A percentile compares a stretch with the other conserved stretches of the same genome.
Evolutionary conservation across 2,329 filamentous ascomycete species (phyloP).

Genomic region (Dendryphion nanum): DNA sequence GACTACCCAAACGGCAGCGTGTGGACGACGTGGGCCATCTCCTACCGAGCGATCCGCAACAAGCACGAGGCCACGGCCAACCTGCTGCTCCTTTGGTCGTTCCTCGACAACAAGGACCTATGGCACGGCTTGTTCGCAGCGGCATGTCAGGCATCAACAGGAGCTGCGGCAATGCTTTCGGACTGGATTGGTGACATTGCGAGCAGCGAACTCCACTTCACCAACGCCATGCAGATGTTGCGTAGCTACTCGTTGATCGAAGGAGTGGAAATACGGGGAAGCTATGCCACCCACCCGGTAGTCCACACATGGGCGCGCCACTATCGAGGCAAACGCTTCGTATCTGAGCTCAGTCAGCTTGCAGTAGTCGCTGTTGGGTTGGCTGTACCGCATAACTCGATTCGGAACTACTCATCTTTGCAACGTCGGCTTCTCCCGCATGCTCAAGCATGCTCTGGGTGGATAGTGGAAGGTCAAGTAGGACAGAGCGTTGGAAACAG

Average conservation of each 20-base stretch:
- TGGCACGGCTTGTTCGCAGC: slow-evolving; percentile 33
- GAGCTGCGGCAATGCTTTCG: slow-evolving; percentile 9
- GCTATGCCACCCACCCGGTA: slow-evolving; percentile 13
- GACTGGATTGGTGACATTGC: slow-evolving; percentile 15
- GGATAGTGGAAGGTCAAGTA: slow-evolving; percentile 6
- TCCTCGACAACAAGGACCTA: slow-evolving; percentile 44
- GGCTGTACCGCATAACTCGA: slow-evolving; percentile 1
- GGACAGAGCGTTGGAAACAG: slow-evolving; percentile 6
- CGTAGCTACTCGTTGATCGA: slow-evolving; percentile 13
- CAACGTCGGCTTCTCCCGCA: slow-evolving; percentile 9
- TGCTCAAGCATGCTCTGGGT: slow-evolving; percentile 5
- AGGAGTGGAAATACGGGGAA: slow-evolving; percentile 1
- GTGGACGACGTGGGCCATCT: slow-evolving; percentile 41
- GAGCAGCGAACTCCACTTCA: slow-evolving; percentile 12
- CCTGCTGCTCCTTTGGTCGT: slow-evolving; percentile 42
- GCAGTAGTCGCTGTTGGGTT: slow-evolving; percentile 8
- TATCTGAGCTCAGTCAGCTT: slow-evolving; percentile 3
- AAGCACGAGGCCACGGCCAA: slow-evolving; percentile 28
- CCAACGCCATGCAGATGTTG: slow-evolving; percentile 10
- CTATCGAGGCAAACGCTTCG: slow-evolving; percentile 2
- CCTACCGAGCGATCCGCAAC: slow-evolving; percentile 36
- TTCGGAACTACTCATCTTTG: slow-evolving; percentile 2
- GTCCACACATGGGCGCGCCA: slow-evolving; percentile 1
- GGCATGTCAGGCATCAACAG: slow-evolving; percentile 5
- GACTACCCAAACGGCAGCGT: slow-evolving; percentile 30